Conservation (phyloP, 2,329 filamentous ascomycete species). For the Aspergillus flavus region DNA sequence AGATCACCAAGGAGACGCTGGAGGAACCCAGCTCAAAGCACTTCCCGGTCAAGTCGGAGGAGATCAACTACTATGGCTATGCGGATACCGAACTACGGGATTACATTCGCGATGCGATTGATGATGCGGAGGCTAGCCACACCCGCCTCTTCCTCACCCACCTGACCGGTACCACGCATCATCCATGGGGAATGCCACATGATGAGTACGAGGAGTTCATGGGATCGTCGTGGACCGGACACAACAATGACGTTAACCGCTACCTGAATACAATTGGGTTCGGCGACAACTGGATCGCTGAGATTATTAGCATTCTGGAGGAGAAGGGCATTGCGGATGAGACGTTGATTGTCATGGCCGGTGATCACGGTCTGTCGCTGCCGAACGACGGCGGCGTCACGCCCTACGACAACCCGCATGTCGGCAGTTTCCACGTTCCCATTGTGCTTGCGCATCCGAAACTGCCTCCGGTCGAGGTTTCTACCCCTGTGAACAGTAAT, state of each 20-base stretch:
- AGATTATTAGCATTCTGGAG: slow-evolving; percentile 33
- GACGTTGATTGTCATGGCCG: slow-evolving; percentile 37
- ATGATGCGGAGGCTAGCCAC: slow-evolving; percentile 33
- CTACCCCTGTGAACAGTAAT: slow-evolving; percentile 30
- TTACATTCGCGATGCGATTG: slow-evolving; percentile 37
- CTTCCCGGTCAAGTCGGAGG: slow-evolving; percentile 26
- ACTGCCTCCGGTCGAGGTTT: slow-evolving; percentile 32
- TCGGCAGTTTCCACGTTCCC: slow-evolving; percentile 38
- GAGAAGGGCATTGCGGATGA: slow-evolving; percentile 36
- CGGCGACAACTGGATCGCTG: slow-evolving; percentile 34
- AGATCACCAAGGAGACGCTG: slow-evolving; percentile 31
- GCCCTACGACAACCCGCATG: slow-evolving; percentile 37
- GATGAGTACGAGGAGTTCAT: slow-evolving; percentile 29
- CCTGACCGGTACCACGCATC: slow-evolving; percentile 38
- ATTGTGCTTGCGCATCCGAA: slow-evolving; percentile 36
- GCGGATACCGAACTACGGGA: slow-evolving; percentile 34
- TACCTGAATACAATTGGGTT: slow-evolving; percentile 38
- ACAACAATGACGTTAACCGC: slow-evolving; percentile 29
- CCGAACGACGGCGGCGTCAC: slow-evolving; percentile 39
- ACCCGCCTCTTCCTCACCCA: slow-evolving; percentile 37
- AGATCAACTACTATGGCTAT: slow-evolving; percentile 39
- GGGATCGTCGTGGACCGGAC: slow-evolving; percentile 19
- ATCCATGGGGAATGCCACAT: slow-evolving; percentile 35
- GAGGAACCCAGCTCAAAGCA: slow-evolving; percentile 28
- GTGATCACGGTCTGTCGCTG: slow-evolving; percentile 39